Evolutionary conservation across 345 rosid species (phyloP), one percentile per base, ranked within the genome.

Genomic region (Raphanus sativus): DNA sequence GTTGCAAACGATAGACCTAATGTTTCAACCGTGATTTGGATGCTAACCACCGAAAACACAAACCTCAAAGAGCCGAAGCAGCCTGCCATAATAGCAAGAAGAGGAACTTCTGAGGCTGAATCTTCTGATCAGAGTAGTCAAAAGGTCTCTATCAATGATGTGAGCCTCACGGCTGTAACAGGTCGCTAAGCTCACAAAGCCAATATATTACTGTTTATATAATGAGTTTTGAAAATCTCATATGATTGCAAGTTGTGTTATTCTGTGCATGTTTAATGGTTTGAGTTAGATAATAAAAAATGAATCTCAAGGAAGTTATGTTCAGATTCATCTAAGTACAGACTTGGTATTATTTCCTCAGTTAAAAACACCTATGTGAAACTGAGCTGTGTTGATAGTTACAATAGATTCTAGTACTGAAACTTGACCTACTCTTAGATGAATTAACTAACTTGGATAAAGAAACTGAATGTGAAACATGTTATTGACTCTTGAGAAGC

Each of bases 1-100:
- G 66, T 26, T 54, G 75, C 86, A 40, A 64, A 62, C 12, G 86
- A 83, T 36, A 83, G 89, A 73, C 87, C 84, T 0, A 74, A 69
- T 30, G 84, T 83, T 62, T 70, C 84, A 32, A 73, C 45, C 0
- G 84, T 82, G 45, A 67, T 78, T 11, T 62, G 75, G 76, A 82
- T 82, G 84, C 42, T 78, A 36, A 64, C 56, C 11, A 80, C 62
- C 0, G 80, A 80, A 62, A 69, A 69, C 38, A 15, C 29, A 0
- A 59, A 70, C 11, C 73, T 80, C 11, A 3, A 79, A 0, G 16
- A 45, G n/a, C 78, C 79, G 4, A 81, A 77, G 8, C 71, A 81
- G 55, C 78, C 78, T 13, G 78, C 71, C 4, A 62, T 69, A 36
- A 74, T 79, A 68, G 62, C 52, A 52, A 73, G 75, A 63, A 63